phyloP scores from a whole-genome alignment of 2,329 filamentous ascomycete species.

The Lasiodiplodia theobromae region DNA sequence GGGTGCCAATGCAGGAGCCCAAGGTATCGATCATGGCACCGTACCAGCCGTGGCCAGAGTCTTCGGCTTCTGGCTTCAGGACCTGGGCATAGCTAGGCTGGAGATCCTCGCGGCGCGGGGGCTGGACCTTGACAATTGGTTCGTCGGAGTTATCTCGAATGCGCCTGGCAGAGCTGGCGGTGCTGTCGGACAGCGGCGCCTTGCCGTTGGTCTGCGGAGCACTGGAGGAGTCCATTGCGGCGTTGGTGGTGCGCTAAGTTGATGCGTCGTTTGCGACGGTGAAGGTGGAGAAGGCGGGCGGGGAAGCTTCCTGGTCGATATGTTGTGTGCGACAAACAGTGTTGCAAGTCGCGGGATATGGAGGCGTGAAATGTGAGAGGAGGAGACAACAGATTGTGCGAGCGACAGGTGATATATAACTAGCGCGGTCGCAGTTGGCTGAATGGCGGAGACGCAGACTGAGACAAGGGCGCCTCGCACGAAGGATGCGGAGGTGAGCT shows the following conservation, averaged over 20 bases:
- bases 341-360: background rate
- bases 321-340: background rate
- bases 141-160: constrained; percentile 30
- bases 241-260: background rate
- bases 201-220: constrained; percentile 26
- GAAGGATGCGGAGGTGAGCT: constrained; percentile 28
- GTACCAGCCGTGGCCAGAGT: constrained; percentile 86
- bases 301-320: constrained; percentile 2
- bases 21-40: constrained; percentile 82
- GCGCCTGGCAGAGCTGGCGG: constrained; percentile 22
- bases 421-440: background rate
- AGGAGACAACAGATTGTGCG: background rate
- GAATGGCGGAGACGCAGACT: background rate
- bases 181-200: constrained; percentile 22
- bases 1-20: constrained; percentile 75
- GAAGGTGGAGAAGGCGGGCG: constrained; percentile 3
- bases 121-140: constrained; percentile 69
- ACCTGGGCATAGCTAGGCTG: constrained; percentile 80
- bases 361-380: constrained; percentile 3
- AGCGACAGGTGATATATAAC: constrained; percentile 17
- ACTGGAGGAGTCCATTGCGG: constrained; percentile 16
- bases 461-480: background rate
- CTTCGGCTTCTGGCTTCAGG: constrained; percentile 67
- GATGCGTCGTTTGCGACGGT: background rate
- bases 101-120: constrained; percentile 81